Conservation (phyloP, 116 monocot species). For the Dioscorea cayenensis region DNA sequence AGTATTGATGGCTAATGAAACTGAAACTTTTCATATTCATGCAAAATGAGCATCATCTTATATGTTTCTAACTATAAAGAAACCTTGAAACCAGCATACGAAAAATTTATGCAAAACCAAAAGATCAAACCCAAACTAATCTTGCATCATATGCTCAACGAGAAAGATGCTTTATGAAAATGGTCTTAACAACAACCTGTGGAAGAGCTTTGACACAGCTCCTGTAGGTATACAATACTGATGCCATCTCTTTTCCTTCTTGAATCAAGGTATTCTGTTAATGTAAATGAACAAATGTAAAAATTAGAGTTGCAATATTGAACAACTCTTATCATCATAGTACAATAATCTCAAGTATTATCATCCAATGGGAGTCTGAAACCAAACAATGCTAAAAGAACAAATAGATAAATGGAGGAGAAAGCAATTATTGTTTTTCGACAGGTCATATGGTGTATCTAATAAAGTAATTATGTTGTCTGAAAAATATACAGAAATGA, state of each 20-base stretch:
- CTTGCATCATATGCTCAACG: not conserved
- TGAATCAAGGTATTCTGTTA: conserved; percentile 75
- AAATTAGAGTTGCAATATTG: not conserved
- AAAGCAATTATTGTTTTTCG: not conserved
- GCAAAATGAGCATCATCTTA: too few relatives aligned
- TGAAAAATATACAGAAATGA: not conserved
- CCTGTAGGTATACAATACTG: conserved; percentile 90
- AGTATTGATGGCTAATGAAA: too few relatives aligned
- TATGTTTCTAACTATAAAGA: too few relatives aligned
- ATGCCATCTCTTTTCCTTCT: conserved; percentile 96
- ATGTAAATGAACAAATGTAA: not conserved
- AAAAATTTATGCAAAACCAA: not conserved
- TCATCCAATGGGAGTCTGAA: not conserved
- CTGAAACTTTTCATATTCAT: too few relatives aligned
- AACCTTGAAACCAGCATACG: too few relatives aligned
- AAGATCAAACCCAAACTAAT: not conserved
- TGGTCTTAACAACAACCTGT: conserved; percentile 42
- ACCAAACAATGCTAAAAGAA: not conserved
- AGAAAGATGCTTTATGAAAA: not conserved
- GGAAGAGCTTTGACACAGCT: conserved; percentile 99
- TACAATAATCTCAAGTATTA: not conserved
- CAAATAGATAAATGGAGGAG: too few relatives aligned
- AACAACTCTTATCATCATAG: not conserved
- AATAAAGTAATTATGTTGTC: not conserved
- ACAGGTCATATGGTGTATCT: not conserved